A percentile compares a stretch with the other conserved stretches of the same genome.
Evolutionary conservation across 768 basidiomycete species (phyloP).

Genomic region (Tulasnella sp.): DNA sequence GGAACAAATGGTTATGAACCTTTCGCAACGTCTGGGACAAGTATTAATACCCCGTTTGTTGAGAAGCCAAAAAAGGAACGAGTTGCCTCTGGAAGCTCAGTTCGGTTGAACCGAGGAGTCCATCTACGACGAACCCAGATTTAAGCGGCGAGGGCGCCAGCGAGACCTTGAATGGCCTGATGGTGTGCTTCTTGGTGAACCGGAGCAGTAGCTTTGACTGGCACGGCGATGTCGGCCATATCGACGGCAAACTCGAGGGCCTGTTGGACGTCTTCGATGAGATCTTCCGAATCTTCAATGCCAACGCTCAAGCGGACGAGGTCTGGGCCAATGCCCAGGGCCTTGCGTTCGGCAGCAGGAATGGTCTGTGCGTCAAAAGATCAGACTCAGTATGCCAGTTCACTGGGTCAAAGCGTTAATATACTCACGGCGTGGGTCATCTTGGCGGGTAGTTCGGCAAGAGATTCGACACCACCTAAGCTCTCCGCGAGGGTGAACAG

Average conservation of each 20-base stretch:
- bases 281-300: slow-evolving; percentile 75
- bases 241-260: slow-evolving; percentile 40
- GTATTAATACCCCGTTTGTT: too few relatives aligned
- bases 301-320: slow-evolving; percentile 75
- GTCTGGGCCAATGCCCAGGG: slow-evolving; percentile 65
- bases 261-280: slow-evolving; percentile 56
- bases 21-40: too few relatives aligned
- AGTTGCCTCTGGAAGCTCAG: too few relatives aligned
- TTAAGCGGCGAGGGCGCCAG: background rate
- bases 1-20: too few relatives aligned
- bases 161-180: background rate
- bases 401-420: background rate
- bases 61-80: too few relatives aligned
- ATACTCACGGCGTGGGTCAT: slow-evolving; percentile 67
- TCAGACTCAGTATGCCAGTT: background rate
- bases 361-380: slow-evolving; percentile 31
- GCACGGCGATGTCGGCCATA: background rate
- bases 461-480: slow-evolving; percentile 82
- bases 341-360: slow-evolving; percentile 44
- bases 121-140: too few relatives aligned
- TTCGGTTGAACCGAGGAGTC: too few relatives aligned
- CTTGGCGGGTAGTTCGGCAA: slow-evolving; percentile 72
- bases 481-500: slow-evolving; percentile 79
- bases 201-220: background rate
- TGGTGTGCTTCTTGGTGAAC: background rate